Evolutionary conservation across 495 filamentous ascomycete genomes (phyloP).

Genomic region (Chaetomium fimeti): DNA sequence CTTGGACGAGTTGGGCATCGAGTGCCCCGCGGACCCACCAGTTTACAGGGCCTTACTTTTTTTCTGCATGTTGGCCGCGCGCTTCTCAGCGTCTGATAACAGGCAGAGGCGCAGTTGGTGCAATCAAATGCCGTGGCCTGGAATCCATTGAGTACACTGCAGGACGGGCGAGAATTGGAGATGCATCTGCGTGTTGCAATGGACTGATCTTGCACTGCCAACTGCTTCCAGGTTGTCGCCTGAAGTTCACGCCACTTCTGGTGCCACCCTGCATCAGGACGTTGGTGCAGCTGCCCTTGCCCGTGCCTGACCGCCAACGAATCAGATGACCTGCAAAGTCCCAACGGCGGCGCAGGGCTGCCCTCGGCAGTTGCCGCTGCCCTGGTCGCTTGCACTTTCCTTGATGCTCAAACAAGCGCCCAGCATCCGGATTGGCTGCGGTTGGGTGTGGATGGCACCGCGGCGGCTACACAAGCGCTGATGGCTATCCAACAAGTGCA

Average conservation of each 20-base stretch:
- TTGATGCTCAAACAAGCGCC: constrained; percentile 9
- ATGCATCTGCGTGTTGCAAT: not conserved
- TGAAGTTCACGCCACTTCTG: constrained; percentile 19
- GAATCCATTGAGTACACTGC: not conserved
- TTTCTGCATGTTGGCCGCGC: not conserved
- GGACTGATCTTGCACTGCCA: constrained; percentile 6
- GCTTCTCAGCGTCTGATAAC: not conserved
- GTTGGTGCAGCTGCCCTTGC: not conserved
- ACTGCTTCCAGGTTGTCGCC: not conserved
- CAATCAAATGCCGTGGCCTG: not conserved
- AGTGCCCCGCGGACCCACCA: constrained; percentile 8
- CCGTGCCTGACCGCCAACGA: constrained; percentile 18
- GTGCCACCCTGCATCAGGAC: constrained; percentile 13
- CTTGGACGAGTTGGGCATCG: constrained; percentile 4
- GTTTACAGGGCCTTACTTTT: too few species aligned
- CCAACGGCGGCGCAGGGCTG: constrained; percentile 11
- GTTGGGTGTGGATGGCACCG: not conserved
- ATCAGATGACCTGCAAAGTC: constrained; percentile 17
- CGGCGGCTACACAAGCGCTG: constrained; percentile 8
- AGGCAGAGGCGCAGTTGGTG: not conserved
- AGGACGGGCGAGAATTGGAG: constrained; percentile 4
- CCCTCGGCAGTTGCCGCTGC: constrained; percentile 6
- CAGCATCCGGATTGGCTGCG: constrained; percentile 7
- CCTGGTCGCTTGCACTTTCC: constrained; percentile 1
- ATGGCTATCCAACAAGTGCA: not conserved